Evolutionary conservation across 208 protist genomes (phyloP), one percentile per base, ranked within the genome.

Genomic region (Acanthamoeba quina): DNA sequence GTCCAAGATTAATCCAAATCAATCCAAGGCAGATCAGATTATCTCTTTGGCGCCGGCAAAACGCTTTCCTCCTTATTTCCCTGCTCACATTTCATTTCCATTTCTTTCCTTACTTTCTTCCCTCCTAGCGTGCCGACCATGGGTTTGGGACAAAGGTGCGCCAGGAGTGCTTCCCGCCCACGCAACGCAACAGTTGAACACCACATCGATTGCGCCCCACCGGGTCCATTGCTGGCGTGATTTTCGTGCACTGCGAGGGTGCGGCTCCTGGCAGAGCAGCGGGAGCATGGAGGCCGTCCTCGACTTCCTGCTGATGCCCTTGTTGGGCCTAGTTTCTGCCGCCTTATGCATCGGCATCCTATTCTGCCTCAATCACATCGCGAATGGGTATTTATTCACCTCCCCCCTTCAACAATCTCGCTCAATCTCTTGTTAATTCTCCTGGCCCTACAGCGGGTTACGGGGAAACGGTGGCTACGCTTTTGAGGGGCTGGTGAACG

Each of bases 401-500:
- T 21, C 44, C 26, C 24, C 44, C 34, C 41, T 26, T 29, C 10
- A 78, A 47, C n/a, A 19, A 78, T 78, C 34, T 41, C 17, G n/a
- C 15, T 78, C 15, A 6, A 78, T 44, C 6, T 83, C 47, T 44
- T 6, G 9, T 72, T 41, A n/a, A 29, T 72, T 24, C 11, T 17
- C 11, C 24, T 72, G 31, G 37, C 37, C 24, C 31, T 31, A 37
- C 31, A 80, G 70, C 37, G 70, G 70, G 11, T 15, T 80, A 41
- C 10, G 49, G 9, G 78, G 49, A 15, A 62, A 21, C 26, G 24
- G n/a, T 13, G 78, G 78, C 13, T 29, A 9, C 26, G 44, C 78
- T 31, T 86, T 86, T 19, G 49, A 86, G 21, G 78, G 78, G 6
- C 78, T 86, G 5, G 78, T 86, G n/a, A 86, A 86, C 37, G 78